phyloP scores from a whole-genome alignment of 2,329 filamentous ascomycete species.

The Trichoderma cornu-damae region DNA sequence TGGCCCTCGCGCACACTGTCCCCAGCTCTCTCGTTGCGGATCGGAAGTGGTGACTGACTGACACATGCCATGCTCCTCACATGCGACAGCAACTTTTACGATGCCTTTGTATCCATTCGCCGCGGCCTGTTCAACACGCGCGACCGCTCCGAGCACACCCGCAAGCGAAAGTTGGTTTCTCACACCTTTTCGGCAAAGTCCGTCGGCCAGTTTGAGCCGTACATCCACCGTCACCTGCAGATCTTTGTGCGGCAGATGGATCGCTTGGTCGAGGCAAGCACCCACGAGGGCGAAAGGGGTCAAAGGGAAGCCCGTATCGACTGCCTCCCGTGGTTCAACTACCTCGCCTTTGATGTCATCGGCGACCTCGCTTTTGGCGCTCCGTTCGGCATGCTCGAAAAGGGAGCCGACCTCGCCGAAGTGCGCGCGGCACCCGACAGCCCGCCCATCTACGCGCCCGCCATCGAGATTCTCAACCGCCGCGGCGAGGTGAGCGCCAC shows the following conservation, averaged over 20 bases:
- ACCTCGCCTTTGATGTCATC: conserved; percentile 50
- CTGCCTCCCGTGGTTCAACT: conserved; percentile 67
- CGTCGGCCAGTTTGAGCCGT: conserved; percentile 79
- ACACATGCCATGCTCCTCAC: background rate
- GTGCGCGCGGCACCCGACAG: conserved; percentile 57
- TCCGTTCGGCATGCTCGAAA: conserved; percentile 63
- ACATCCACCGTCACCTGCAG: conserved; percentile 75
- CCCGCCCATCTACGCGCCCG: conserved; percentile 64
- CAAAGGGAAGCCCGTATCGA: conserved; percentile 62
- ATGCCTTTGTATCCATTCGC: conserved; percentile 82
- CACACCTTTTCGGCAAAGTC: conserved; percentile 83
- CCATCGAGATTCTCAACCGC: conserved; percentile 83
- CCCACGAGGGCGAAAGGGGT: conserved; percentile 49
- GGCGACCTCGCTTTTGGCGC: conserved; percentile 48
- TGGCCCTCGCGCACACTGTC: conserved; percentile 20
- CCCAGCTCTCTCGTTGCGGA: no score
- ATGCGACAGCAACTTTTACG: conserved; percentile 70
- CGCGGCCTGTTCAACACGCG: conserved; percentile 87
- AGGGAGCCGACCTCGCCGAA: conserved; percentile 71
- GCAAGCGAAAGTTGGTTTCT: conserved; percentile 83
- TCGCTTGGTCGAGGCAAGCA: conserved; percentile 45
- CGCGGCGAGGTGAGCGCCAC: conserved; percentile 80
- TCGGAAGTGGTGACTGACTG: background rate
- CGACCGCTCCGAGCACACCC: conserved; percentile 72
- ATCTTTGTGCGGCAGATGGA: conserved; percentile 71